Evolutionary conservation across 768 basidiomycete species (phyloP).

Genomic region (Jaapia argillacea): DNA sequence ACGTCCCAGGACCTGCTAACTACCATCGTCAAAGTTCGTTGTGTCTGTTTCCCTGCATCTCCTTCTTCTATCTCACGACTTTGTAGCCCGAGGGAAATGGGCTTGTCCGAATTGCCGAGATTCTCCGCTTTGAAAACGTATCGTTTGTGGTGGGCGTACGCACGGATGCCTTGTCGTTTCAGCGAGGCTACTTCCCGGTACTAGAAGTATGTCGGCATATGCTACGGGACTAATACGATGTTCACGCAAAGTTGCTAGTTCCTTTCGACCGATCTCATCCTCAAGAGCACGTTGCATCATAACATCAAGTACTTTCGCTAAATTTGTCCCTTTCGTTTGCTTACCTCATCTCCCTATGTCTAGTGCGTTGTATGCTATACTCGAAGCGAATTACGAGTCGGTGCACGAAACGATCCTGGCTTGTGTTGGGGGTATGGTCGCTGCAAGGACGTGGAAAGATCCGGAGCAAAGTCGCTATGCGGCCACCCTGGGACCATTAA

Average conservation of each 20-base stretch:
- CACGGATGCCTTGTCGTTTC: conserved; percentile 33
- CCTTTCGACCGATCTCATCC: conserved; percentile 45
- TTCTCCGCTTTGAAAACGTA: conserved; percentile 36
- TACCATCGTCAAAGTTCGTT: conserved; percentile 27
- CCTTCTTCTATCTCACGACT: neutral
- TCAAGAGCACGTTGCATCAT: conserved; percentile 43
- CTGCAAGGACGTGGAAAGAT: conserved; percentile 7
- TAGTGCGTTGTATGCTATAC: conserved; percentile 9
- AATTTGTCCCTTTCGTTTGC: too few relatives aligned
- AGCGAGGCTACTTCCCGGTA: conserved; percentile 43
- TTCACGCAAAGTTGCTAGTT: conserved; percentile 33
- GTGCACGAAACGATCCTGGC: conserved; percentile 29
- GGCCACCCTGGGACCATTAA: conserved; percentile 10
- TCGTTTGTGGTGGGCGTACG: conserved; percentile 25
- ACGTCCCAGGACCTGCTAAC: conserved; percentile 26
- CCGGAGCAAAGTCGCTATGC: neutral
- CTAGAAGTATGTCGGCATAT: conserved; percentile 41
- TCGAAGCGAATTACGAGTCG: conserved; percentile 19
- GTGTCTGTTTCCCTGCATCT: neutral
- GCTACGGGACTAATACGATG: neutral
- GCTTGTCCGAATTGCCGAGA: conserved; percentile 36
- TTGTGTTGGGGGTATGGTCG: conserved; percentile 29
- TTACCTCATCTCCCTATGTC: neutral
- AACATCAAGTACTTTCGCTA: conserved; percentile 40
- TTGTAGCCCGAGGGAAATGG: conserved; percentile 44